Evolutionary conservation across 176 grass and related monocot genomes (phyloP).

Genomic region (Avena sativa): DNA sequence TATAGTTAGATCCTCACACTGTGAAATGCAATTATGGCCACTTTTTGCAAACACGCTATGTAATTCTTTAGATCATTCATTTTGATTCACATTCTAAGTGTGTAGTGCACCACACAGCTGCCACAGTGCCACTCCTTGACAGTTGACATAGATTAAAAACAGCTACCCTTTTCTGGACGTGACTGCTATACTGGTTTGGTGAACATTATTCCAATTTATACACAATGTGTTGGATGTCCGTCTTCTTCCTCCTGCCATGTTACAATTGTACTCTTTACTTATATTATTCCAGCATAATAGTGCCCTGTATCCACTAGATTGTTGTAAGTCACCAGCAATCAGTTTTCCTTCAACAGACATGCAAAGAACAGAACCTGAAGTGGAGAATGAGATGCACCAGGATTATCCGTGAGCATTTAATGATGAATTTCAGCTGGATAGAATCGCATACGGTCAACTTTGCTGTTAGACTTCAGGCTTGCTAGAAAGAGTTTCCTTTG

Average conservation of each 20-base stretch:
- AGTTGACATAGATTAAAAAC: background rate
- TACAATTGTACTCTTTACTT: background rate
- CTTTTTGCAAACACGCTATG: background rate
- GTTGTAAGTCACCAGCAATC: background rate
- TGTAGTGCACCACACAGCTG: background rate
- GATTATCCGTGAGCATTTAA: background rate
- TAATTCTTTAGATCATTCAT: background rate
- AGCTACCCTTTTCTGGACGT: background rate
- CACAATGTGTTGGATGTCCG: background rate
- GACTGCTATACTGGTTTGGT: background rate
- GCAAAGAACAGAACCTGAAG: conserved; percentile 13
- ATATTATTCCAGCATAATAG: background rate
- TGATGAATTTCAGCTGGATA: conserved; percentile 21
- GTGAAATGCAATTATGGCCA: background rate
- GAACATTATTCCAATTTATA: background rate
- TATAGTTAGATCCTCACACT: background rate
- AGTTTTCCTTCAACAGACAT: conserved; percentile 3
- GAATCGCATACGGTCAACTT: conserved; percentile 27
- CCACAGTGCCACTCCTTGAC: background rate
- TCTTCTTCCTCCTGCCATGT: background rate
- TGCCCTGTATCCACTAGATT: background rate
- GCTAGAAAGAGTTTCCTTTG: background rate
- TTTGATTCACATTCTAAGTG: background rate
- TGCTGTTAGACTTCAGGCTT: background rate
- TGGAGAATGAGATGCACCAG: conserved; percentile 11